phyloP scores from a whole-genome alignment of 2,329 filamentous ascomycete species.

The Sclerotinia spermophila region DNA sequence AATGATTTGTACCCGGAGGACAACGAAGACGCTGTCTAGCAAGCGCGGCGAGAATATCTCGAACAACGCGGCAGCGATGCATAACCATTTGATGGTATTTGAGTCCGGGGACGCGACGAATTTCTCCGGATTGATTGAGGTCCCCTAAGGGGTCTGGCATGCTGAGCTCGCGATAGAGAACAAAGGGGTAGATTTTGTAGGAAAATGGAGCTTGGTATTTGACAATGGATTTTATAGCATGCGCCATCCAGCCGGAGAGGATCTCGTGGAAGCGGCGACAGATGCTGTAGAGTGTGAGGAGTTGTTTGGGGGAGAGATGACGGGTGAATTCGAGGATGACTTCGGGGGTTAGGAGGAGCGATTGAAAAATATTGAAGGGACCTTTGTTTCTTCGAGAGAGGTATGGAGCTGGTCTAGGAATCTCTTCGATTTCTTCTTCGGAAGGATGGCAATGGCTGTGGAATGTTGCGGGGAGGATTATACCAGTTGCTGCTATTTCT shows the following conservation, averaged over 20 bases:
- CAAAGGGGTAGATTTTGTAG: constrained; percentile 56
- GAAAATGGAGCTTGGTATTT: constrained; percentile 50
- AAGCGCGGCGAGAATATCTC: constrained; percentile 61
- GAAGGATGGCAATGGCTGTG: too few relatives aligned
- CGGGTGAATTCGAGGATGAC: constrained; percentile 1
- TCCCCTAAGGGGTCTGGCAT: constrained; percentile 56
- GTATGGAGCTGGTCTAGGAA: neutral
- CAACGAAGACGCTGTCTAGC: constrained; percentile 55
- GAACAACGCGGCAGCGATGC: constrained; percentile 52
- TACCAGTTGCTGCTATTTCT: neutral
- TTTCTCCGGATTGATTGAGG: constrained; percentile 35
- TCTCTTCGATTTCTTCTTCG: neutral
- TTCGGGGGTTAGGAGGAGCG: neutral
- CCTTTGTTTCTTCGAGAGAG: neutral
- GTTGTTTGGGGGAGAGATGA: neutral
- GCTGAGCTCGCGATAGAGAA: constrained; percentile 54
- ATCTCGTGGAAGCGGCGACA: neutral
- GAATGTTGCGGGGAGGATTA: neutral
- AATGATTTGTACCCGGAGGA: constrained; percentile 45
- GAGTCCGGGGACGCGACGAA: constrained; percentile 58
- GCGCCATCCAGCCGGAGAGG: neutral
- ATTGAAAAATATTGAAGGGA: constrained; percentile 9
- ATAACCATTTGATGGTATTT: constrained; percentile 66
- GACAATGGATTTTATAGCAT: constrained; percentile 45
- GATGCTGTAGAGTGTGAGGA: neutral